Base-by-base conservation (phyloP, 2,329 filamentous ascomycete species). In the Ploettnerulaceae sp. region DNA sequence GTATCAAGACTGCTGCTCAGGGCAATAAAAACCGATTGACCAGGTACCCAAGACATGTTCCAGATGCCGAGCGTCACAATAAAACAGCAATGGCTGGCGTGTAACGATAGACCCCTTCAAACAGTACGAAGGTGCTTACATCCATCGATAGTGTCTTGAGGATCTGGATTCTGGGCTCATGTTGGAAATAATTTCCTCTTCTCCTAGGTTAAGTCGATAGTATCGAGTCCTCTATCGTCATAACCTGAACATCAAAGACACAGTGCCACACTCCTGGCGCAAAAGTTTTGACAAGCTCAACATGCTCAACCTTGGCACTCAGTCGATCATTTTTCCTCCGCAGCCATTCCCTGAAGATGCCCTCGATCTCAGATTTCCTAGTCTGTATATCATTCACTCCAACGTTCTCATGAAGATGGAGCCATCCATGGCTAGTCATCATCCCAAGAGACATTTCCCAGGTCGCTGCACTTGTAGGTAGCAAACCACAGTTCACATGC, bases 231-330 rank as follows among this genome's bases (percentile, higher is more conserved):
- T 22, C 37, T 7, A 24, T 8, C 17, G 25, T 12, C 26, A 17
- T 45, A 35, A 64, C 38, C 43, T 69, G 70, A 15, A 84, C 68
- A 64, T 86, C 81, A 65, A 83, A 84, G 46, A 85, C 82, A 55
- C 78, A 81, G 66, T 86, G 81, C 79, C 79, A 82, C 6, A 85
- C 79, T 0, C 73, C 78, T 21, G 81, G 82, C 55, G 81, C 81
- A 70, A 79, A 84, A 40, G 80, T 84, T 70, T 86, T 85, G 61
- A 85, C 81, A 55, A 72, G 67, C 66, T 84, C 79, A 29, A 81
- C 73, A 64, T 82, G 76, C 53, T 75, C 73, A 26, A 76, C 71
- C 18, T 56, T 59, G 9, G 67, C 64, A 12, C 28, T 46, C 15
- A 54, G 43, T 1, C 35, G 18, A 29, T 51, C 53, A 2, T 31